phyloP scores from a whole-genome alignment of 1,139 yeast species.

The Hemisphaericaspora xylanilytica region DNA sequence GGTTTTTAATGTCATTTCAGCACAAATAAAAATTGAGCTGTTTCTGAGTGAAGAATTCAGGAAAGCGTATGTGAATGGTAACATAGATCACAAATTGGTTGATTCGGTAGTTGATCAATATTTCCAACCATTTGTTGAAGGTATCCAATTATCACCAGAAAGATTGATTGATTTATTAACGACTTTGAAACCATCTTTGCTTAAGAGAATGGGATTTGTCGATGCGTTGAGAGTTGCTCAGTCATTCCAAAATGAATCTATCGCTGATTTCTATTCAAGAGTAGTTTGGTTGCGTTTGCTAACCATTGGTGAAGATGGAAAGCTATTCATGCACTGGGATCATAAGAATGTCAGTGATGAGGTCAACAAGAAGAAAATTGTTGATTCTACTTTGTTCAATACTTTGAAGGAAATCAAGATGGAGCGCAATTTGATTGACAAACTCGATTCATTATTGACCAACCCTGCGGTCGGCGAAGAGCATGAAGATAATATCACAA shows the following conservation, averaged over 20 bases:
- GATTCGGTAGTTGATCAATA: constrained; percentile 11
- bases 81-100: constrained; percentile 5
- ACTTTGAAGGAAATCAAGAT: constrained; percentile 28
- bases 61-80: constrained; percentile 31
- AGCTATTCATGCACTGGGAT: constrained; percentile 35
- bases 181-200: constrained; percentile 36
- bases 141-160: constrained; percentile 39
- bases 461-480: constrained; percentile 9
- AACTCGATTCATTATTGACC: constrained; percentile 12
- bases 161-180: constrained; percentile 62
- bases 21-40: constrained; percentile 24
- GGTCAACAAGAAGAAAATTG: constrained; percentile 36
- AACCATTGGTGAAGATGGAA: constrained; percentile 58
- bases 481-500: constrained; percentile 12
- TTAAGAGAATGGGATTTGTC: constrained; percentile 24
- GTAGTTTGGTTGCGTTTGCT: constrained; percentile 65
- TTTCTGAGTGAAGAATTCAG: constrained; percentile 48
- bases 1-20: constrained; percentile 11
- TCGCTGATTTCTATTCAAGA: constrained; percentile 22
- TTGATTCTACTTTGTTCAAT: constrained; percentile 45
- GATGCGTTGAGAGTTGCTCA: constrained; percentile 38
- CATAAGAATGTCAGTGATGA: constrained; percentile 49
- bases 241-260: constrained; percentile 24
- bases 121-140: constrained; percentile 24
- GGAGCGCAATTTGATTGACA: constrained; percentile 6